Evolutionary conservation across 1,284 basidiomycete species (phyloP).

Genomic region (Leccinum glutinopallens): DNA sequence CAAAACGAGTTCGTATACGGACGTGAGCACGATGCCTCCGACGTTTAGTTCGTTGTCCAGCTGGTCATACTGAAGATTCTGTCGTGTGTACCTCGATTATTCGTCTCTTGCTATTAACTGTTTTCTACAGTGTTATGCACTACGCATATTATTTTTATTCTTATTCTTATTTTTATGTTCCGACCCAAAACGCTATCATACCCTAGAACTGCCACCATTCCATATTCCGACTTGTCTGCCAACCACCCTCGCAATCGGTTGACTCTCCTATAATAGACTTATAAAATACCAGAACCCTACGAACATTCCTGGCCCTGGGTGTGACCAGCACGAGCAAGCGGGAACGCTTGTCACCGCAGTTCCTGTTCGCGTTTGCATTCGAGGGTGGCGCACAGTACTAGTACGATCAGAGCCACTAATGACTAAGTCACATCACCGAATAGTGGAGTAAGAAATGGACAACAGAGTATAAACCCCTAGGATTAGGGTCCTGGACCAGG

Average conservation of each 20-base stretch:
- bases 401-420: too few species aligned
- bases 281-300: not conserved
- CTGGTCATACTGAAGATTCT: slow-evolving; percentile 5
- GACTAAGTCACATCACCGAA: too few species aligned
- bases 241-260: not conserved
- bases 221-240: not conserved
- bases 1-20: slow-evolving; percentile 11
- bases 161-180: not conserved
- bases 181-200: not conserved
- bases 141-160: not conserved
- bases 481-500: too few species aligned
- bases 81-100: slow-evolving; percentile 7
- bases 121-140: not conserved
- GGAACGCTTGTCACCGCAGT: too few species aligned
- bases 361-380: too few species aligned
- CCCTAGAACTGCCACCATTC: not conserved
- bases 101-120: not conserved
- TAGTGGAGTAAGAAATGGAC: too few species aligned
- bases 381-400: too few species aligned
- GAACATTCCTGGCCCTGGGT: too few species aligned
- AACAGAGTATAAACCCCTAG: too few species aligned
- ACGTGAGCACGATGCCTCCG: slow-evolving; percentile 24
- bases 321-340: too few species aligned
- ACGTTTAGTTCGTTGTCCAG: slow-evolving; percentile 17
- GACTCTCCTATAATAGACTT: not conserved